Percentiles rank a stretch among this genome's conserved stretches.
Evolutionary conservation across 2,329 filamentous ascomycete species (phyloP).

Genomic region (Fusarium caatingaense): DNA sequence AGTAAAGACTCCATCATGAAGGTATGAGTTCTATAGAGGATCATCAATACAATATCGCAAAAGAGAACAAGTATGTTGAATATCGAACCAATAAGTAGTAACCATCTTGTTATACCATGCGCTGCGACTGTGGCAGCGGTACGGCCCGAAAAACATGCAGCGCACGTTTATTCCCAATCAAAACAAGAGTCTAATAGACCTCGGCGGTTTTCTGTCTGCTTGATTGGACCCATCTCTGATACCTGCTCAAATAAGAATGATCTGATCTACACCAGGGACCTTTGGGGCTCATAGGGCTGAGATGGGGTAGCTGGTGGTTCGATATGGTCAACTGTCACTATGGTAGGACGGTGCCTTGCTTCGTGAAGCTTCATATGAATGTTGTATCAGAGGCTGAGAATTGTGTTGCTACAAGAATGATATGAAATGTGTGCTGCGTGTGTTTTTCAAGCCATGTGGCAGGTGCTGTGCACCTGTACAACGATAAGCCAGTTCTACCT

Average conservation of each 20-base stretch:
- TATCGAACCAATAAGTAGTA: background rate
- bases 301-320: background rate
- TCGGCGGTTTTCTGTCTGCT: background rate
- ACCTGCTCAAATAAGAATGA: background rate
- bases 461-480: background rate
- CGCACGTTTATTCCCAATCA: conserved; percentile 5
- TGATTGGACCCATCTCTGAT: background rate
- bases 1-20: background rate
- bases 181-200: background rate
- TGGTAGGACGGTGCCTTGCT: conserved; percentile 1
- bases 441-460: background rate
- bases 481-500: background rate
- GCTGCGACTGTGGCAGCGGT: background rate
- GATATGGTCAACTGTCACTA: background rate
- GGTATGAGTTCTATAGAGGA: background rate
- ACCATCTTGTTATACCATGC: background rate
- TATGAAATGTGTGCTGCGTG: background rate
- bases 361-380: background rate
- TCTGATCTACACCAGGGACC: background rate
- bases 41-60: background rate
- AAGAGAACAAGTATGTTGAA: background rate
- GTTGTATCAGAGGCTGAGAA: background rate
- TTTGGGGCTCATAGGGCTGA: background rate
- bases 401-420: background rate
- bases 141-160: conserved; percentile 31